phyloP scores from a whole-genome alignment of 2,329 filamentous ascomycete genomes.

The Sporothrix phasma region DNA sequence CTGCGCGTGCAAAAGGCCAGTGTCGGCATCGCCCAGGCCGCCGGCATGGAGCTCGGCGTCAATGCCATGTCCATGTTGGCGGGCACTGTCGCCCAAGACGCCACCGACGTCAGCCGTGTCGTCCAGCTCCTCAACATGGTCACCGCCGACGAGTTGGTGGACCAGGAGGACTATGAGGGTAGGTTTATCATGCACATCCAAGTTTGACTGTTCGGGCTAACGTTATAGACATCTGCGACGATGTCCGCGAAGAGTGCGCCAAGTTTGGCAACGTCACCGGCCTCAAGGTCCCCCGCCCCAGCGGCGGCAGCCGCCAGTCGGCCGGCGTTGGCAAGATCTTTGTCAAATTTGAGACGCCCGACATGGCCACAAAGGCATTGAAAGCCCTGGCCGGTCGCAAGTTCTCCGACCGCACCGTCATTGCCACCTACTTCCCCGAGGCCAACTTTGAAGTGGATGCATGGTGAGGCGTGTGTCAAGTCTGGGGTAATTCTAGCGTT shows the following conservation, averaged over 20 bases:
- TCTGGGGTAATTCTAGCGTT: neutral
- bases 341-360: slow-evolving; percentile 76
- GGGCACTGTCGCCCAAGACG: slow-evolving; percentile 69
- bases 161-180: slow-evolving; percentile 94
- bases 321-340: slow-evolving; percentile 95
- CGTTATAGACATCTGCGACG: slow-evolving; percentile 79
- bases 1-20: slow-evolving; percentile 83
- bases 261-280: slow-evolving; percentile 81
- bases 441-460: slow-evolving; percentile 91
- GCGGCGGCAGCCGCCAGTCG: slow-evolving; percentile 70
- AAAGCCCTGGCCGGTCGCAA: slow-evolving; percentile 87
- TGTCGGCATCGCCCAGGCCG: slow-evolving; percentile 85
- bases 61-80: slow-evolving; percentile 97
- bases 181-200: slow-evolving; percentile 20
- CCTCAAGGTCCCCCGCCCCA: slow-evolving; percentile 87
- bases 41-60: slow-evolving; percentile 88
- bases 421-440: slow-evolving; percentile 94
- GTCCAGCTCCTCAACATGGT: slow-evolving; percentile 97
- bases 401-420: slow-evolving; percentile 91
- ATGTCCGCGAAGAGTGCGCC: slow-evolving; percentile 82
- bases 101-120: slow-evolving; percentile 68
- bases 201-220: slow-evolving; percentile 6
- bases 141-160: slow-evolving; percentile 85
- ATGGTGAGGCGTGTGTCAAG: no score
- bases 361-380: slow-evolving; percentile 73